A percentile compares a stretch with the other conserved stretches of the same genome.
phyloP scores from a whole-genome alignment of 148 eudicot species.

The Rhododendron simsii region DNA sequence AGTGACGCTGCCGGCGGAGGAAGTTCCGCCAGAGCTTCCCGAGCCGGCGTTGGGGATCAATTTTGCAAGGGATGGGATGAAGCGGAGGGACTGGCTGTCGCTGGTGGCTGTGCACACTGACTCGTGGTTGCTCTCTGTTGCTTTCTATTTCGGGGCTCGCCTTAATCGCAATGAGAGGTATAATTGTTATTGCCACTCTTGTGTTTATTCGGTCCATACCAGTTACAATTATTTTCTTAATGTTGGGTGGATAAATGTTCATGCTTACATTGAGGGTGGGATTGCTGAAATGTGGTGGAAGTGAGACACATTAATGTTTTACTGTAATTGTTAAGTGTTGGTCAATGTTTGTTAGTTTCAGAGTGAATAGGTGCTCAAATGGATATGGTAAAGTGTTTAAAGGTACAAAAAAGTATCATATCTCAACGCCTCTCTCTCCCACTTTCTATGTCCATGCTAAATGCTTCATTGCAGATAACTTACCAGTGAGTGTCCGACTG shows the following conservation, averaged over 20 bases:
- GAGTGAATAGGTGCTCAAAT: not conserved
- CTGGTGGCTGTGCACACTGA: conserved; percentile 85
- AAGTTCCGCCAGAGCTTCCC: conserved; percentile 94
- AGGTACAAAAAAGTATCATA: not conserved
- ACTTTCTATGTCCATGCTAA: not conserved
- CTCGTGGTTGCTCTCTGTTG: conserved; percentile 86
- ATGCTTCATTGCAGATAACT: not conserved
- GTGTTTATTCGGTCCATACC: not conserved
- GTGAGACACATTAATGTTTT: not conserved
- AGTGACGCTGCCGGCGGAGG: conserved; percentile 83
- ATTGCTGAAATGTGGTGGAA: not conserved
- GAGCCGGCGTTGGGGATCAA: conserved; percentile 96
- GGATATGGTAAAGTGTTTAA: not conserved
- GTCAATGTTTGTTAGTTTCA: not conserved
- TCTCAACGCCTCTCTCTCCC: not conserved
- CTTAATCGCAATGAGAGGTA: conserved; percentile 77
- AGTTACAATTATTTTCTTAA: not conserved
- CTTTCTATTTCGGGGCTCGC: conserved; percentile 84
- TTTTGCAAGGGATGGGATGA: conserved; percentile 92
- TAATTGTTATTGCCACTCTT: not conserved
- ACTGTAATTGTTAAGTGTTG: not conserved
- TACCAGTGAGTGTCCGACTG: not conserved
- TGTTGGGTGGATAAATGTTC: not conserved
- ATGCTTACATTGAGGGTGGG: not conserved
- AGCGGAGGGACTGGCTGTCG: conserved; percentile 74